Base-by-base conservation (phyloP, 495 filamentous ascomycete species). In the Penicillium longicatenatum region DNA sequence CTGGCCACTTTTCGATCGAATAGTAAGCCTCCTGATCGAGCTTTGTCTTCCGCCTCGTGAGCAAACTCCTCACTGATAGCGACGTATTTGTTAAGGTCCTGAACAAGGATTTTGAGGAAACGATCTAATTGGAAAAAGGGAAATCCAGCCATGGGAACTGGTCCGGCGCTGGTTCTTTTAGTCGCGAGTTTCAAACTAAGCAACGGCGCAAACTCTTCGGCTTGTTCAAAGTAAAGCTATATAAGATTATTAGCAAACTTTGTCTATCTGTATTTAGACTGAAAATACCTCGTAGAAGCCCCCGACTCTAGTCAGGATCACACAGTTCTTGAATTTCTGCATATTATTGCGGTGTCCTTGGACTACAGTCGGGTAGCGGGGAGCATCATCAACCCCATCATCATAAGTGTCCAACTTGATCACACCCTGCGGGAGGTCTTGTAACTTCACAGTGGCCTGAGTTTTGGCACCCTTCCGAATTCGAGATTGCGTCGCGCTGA, bases 31-130 rank as follows among this genome's bases (percentile, higher is more conserved):
- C 89, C 89, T 12, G 84, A 81, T 55, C 86, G 90, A 42, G 82
- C 75, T 73, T 84, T 90, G 39, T 81, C 78, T 35, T 86, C 81
- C 42, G 83, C 72, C 58, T 84, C 79, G 58, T 89, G 87, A 0
- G 86, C 83, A 61, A 95, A 92, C 66, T 99, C 94, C 70, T 99
- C 94, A 41, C 89, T 90, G 55, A 99, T 89, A 47, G 94, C 94
- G 59, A 99, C 95, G 70, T 92, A 89, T 69, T 89, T 87, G 61
- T 89, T 89, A 45, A 93, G 74, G 62, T 99, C 94, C 70, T 95
- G 86, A 10, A 99, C 94, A 5, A 99, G 82, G 45, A 90, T 84
- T 70, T 97, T 97, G 58, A 98, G 82, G 70, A 89, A 96, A 16
- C 92, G 86, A 66, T 97, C 92, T 41, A 98, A 78, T 68, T 97